phyloP scores from a whole-genome alignment of 306 rosid genomes.

The Cajanus cajan region DNA sequence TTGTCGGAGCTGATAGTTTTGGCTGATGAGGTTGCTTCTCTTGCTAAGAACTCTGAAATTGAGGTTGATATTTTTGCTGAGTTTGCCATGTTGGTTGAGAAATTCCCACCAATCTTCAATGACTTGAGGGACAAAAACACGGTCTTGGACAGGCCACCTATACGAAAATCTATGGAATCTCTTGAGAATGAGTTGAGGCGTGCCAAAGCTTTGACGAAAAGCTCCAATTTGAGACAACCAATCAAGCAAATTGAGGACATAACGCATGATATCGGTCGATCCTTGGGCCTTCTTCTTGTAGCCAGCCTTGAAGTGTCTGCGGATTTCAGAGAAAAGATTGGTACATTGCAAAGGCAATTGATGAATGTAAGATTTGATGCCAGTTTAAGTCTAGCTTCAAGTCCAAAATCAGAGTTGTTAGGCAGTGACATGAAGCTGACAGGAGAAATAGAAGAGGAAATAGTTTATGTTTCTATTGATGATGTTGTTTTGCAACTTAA shows the following conservation, averaged over 20 bases:
- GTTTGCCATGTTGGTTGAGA: conserved; percentile 56
- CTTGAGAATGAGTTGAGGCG: conserved; percentile 63
- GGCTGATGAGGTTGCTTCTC: conserved; percentile 54
- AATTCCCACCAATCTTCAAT: conserved; percentile 53
- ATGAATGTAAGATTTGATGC: conserved; percentile 52
- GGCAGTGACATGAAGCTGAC: conserved; percentile 40
- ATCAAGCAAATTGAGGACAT: conserved; percentile 55
- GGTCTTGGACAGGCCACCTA: conserved; percentile 51
- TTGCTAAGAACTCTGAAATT: conserved; percentile 46
- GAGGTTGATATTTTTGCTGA: conserved; percentile 47
- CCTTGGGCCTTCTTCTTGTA: conserved; percentile 69
- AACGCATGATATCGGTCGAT: conserved; percentile 75
- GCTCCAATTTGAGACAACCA: conserved; percentile 42
- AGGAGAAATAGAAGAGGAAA: conserved; percentile 60
- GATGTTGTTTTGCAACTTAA: conserved; percentile 66
- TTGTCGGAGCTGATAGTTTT: conserved; percentile 42
- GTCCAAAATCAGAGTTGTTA: conserved; percentile 43
- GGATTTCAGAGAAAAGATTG: conserved; percentile 57
- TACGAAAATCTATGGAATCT: conserved; percentile 70
- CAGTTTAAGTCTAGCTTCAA: conserved; percentile 49
- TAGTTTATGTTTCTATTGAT: conserved; percentile 35
- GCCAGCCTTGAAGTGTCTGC: conserved; percentile 60
- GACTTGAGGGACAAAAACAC: conserved; percentile 48
- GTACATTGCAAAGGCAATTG: conserved; percentile 54
- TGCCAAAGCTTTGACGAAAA: conserved; percentile 42